Evolutionary conservation across 225 moss, liverwort and hornwort genomes (phyloP), one percentile per base, ranked within the genome.

Genomic region (Pleurozium schreberi): DNA sequence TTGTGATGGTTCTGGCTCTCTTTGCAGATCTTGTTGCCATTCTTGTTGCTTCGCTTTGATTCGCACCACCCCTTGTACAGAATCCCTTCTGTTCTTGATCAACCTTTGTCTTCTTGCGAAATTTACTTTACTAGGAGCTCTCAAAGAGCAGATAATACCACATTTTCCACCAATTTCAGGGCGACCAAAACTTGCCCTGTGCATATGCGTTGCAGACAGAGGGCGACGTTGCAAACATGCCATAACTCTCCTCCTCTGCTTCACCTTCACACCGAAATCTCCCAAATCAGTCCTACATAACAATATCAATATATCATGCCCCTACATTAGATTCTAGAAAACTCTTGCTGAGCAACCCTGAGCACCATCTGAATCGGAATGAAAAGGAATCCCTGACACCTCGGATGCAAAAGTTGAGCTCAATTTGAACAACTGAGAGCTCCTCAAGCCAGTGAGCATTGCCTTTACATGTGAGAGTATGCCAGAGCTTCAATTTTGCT

Each of bases 161-260:
- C 27, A 70, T 88, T 70, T 73, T 34, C 76, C 69, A 59, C 43
- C 90, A 79, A 83, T 83, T 53, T 80, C 78, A 82, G 80, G 58
- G 80, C 36, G 31, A 91, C 73, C 91, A 66, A 43, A 79, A 63
- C 31, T 81, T 61, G 73, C 82, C 53, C 87, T 87, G 52, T 81
- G 86, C 69, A 87, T 71, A 43, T 64, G 88, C 50, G 88, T 87
- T 42, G 92, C 86, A 84, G 86, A 87, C 89, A 91, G 90, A 63
- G 93, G 93, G 75, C 89, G 81, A 53, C 93, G 93, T 87, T 93
- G 89, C 92, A 91, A 92, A 77, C 89, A 92, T 40, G 95, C 94
- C 68, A 85, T 75, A 49, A 91, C 86, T 53, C 88, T 84, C 57
- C 85, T 90, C 45, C 93, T 93, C 34, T 86, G 68, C 84, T 97